These are phyloP conservation scores for Aureobasidium sp. DNA, from an alignment of 2,329 filamentous ascomycete genomes.

Conservation along the genomic window DNA sequence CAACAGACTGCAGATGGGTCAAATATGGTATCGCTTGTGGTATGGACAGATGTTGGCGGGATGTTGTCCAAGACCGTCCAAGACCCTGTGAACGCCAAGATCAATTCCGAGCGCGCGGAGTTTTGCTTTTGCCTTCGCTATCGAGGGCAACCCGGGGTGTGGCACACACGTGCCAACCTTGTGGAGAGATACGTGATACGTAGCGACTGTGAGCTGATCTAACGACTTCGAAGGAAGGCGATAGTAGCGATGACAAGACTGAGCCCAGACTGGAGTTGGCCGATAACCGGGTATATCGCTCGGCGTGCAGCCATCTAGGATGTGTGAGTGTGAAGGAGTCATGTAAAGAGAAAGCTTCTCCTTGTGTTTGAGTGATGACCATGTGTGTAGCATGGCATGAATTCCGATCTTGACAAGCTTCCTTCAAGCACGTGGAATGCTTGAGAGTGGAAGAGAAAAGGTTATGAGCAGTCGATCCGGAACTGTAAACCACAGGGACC, in stretches of 20 bases:
- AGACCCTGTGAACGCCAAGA: neutral
- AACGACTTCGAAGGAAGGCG: neutral
- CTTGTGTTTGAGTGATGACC: neutral
- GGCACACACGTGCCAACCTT: neutral
- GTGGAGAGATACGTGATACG: neutral
- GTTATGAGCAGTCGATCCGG: neutral
- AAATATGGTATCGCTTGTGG: neutral
- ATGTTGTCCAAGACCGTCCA: neutral
- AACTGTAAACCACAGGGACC: neutral
- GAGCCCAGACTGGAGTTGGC: neutral
- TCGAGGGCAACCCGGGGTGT: neutral
- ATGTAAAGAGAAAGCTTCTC: neutral
- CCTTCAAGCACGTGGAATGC: neutral
- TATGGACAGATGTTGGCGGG: neutral
- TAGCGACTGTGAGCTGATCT: neutral
- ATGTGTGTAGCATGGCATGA: neutral
- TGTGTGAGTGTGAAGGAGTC: no score
- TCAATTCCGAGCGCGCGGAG: neutral
- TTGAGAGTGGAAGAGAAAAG: neutral
- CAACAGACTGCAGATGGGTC: neutral
- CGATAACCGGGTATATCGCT: neutral
- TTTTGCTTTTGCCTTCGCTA: constrained; percentile 2
- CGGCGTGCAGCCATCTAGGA: neutral
- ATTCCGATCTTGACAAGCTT: neutral
- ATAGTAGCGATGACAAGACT: constrained; percentile 3